Evolutionary conservation across 345 rosid species (phyloP), one percentile per base, ranked within the genome.

Genomic region (Aethionema arabicum): DNA sequence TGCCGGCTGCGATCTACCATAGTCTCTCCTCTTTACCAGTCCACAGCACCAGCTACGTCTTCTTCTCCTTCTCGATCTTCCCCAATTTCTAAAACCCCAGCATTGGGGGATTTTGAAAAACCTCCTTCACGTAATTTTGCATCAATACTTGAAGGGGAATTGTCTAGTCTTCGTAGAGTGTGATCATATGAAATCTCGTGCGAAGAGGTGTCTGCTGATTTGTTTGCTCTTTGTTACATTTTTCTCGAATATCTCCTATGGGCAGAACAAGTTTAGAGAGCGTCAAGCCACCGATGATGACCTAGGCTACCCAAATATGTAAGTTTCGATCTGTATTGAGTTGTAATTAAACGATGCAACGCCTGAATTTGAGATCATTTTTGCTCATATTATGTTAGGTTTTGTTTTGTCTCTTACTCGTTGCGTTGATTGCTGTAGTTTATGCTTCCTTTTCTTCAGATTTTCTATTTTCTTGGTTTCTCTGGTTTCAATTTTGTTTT

Each of bases 201-300:
- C 63, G 78, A 55, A 57, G 38, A 68, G 48, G 59, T 68, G 67
- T 61, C 59, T 82, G 52, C 70, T 81, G 37, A 32, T 79, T 74
- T 80, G 52, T 59, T 75, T 81, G 51, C 73, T 83, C 39, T 59
- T 72, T 40, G 14, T 66, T 21, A 54, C 53, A 44, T 61, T 21
- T 21, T 21, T 65, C 43, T 54, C 60, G 2, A 52, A 32, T 56
- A 69, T 59, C 42, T 53, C 79, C 59, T 21, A 39, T 56, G 95
- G 77, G 5, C 80, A 83, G 31, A 87, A 78, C 68, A 95, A 86
- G 69, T 90, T 90, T 74, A 90, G 93, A 68, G 78, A 83, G 64
- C 85, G 96, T 49, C 58, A 72, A 54, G 91, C 99, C 61, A 83
- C 80, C 13, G 98, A 90, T 54, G 99, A 95, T 65, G 84, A 82